Evolutionary conservation across 805 yeast species (phyloP).

Genomic region (Ogataea dorogensis): DNA sequence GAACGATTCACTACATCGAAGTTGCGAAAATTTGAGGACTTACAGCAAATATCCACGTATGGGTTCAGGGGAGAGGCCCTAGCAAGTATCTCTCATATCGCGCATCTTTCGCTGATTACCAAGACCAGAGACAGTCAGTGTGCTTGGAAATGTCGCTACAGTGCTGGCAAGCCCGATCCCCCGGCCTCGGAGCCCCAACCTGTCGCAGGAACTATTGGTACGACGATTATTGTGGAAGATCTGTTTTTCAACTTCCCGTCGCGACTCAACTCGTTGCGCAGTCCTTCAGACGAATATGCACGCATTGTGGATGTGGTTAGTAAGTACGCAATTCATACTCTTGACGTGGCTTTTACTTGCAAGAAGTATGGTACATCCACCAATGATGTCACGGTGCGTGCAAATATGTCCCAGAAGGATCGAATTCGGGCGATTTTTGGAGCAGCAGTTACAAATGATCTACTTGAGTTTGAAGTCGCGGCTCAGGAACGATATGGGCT

Average conservation of each 20-base stretch:
- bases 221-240: conserved; percentile 83
- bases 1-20: conserved; percentile 93
- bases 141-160: conserved; percentile 71
- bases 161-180: conserved; percentile 60
- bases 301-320: conserved; percentile 81
- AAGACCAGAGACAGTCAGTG: conserved; percentile 58
- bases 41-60: conserved; percentile 67
- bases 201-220: conserved; percentile 84
- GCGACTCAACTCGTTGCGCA: conserved; percentile 62
- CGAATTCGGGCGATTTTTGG: conserved; percentile 77
- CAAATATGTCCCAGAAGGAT: conserved; percentile 51
- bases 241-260: conserved; percentile 86
- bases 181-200: conserved; percentile 56
- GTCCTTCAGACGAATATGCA: conserved; percentile 70
- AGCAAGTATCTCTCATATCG: conserved; percentile 88
- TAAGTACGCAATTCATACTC: conserved; percentile 75
- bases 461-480: conserved; percentile 48
- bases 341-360: conserved; percentile 70
- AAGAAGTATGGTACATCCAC: conserved; percentile 77
- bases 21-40: conserved; percentile 69
- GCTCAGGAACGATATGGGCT: conserved; percentile 47
- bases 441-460: conserved; percentile 58
- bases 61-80: conserved; percentile 98
- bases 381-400: conserved; percentile 60
- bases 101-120: conserved; percentile 78